These are phyloP conservation scores for Myxozyma neglecta DNA, from an alignment of 805 yeast species.

Conservation along the genomic window DNA sequence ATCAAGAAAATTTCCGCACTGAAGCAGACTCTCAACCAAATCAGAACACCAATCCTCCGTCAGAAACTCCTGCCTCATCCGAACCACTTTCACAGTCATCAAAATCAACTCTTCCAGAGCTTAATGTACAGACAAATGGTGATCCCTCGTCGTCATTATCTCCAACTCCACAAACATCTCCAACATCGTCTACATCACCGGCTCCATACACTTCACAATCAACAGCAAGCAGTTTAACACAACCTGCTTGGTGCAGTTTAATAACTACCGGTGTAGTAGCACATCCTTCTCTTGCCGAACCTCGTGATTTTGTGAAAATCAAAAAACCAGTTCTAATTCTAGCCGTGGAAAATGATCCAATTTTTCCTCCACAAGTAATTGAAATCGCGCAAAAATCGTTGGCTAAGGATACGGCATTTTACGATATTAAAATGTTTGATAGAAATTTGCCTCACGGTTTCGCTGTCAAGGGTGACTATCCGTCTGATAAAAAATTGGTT, in stretches of 20 bases:
- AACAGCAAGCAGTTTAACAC: neutral
- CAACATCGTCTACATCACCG: neutral
- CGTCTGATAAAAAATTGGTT: conserved; percentile 25
- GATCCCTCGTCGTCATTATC: neutral
- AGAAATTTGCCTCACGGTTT: conserved; percentile 45
- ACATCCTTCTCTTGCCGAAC: conserved; percentile 38
- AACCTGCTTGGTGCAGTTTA: conserved; percentile 29
- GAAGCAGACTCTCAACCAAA: neutral
- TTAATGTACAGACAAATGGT: no score
- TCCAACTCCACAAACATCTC: neutral
- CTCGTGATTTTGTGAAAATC: conserved; percentile 35
- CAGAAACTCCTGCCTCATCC: no score
- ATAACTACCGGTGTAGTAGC: conserved; percentile 36
- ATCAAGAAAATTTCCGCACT: neutral
- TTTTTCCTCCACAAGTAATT: conserved; percentile 34
- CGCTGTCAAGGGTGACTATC: conserved; percentile 46
- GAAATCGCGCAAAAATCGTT: conserved; percentile 30
- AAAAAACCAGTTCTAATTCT: conserved; percentile 37
- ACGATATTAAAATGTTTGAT: conserved; percentile 30
- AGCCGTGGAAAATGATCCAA: conserved; percentile 34
- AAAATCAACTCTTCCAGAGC: no score
- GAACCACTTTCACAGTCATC: no score
- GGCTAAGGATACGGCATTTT: conserved; percentile 24
- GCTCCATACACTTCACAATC: neutral
- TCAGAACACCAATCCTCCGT: no score